These are phyloP conservation scores for Quercus phellos DNA, from an alignment of 331 rosid genomes.

Conservation along the genomic window DNA sequence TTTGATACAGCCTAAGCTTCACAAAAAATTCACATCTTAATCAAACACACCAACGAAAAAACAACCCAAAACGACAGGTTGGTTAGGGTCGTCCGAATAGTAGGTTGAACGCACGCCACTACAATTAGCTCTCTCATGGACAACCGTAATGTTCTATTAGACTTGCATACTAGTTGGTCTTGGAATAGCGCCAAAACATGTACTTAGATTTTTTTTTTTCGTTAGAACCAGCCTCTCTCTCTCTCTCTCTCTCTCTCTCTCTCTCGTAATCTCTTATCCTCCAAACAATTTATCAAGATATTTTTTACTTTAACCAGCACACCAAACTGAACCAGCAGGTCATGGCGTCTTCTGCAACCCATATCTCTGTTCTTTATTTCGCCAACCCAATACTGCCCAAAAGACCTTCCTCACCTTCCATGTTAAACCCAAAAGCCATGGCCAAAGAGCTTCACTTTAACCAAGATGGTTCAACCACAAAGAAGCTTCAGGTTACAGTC, in stretches of 20 bases:
- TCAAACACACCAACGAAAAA: too few relatives aligned
- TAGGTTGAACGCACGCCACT: too few relatives aligned
- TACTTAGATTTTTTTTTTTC: conserved; percentile 18
- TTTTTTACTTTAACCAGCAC: neutral
- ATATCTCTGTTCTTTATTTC: conserved; percentile 53
- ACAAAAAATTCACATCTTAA: too few relatives aligned
- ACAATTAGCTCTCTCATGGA: too few relatives aligned
- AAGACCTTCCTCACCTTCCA: conserved; percentile 31
- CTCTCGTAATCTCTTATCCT: conserved; percentile 33
- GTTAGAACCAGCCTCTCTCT: neutral
- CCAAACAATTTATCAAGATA: conserved; percentile 13
- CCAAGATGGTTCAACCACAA: conserved; percentile 62
- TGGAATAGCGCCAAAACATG: conserved; percentile 36
- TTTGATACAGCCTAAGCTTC: too few relatives aligned
- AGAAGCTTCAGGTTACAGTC: conserved; percentile 60
- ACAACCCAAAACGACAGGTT: too few relatives aligned
- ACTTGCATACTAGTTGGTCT: neutral
- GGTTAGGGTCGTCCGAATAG: too few relatives aligned
- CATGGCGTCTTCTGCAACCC: conserved; percentile 65
- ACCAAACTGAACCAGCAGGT: conserved; percentile 10
- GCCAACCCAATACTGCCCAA: conserved; percentile 39
- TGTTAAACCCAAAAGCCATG: conserved; percentile 45
- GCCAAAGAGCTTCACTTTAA: conserved; percentile 75
- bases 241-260: neutral
- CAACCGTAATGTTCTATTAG: too few relatives aligned